Evolutionary conservation across 164 flowering plant genomes (phyloP).

Genomic region (Piper betle): DNA sequence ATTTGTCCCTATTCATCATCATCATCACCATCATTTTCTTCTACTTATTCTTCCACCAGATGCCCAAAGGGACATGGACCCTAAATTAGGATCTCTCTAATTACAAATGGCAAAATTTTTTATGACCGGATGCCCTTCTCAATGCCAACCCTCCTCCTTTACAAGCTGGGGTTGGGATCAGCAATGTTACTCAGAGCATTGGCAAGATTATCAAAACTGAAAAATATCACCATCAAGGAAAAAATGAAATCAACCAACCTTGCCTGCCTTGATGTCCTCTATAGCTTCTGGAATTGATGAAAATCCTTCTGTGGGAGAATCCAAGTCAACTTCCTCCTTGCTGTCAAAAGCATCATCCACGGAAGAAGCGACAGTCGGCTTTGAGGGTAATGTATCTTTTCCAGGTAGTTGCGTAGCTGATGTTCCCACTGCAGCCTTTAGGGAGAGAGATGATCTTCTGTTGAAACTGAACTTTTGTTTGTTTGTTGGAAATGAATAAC

Average conservation of each 20-base stretch:
- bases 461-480: background rate
- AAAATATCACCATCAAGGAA: background rate
- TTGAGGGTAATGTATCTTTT: background rate
- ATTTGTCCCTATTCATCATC: no score
- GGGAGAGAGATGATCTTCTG: slow-evolving; percentile 1
- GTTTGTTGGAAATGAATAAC: background rate
- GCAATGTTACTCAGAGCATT: background rate
- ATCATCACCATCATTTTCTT: no score
- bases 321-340: slow-evolving; percentile 55
- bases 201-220: background rate
- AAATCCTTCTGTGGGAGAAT: slow-evolving; percentile 69
- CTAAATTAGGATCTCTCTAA: no score
- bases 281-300: slow-evolving; percentile 85
- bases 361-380: slow-evolving; percentile 10
- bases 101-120: no score
- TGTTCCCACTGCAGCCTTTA: background rate
- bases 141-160: no score
- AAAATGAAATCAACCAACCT: slow-evolving; percentile 36
- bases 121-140: no score
- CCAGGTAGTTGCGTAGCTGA: slow-evolving; percentile 1
- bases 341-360: slow-evolving; percentile 27
- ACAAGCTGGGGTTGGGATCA: background rate
- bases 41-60: no score
- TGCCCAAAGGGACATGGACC: no score
- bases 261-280: slow-evolving; percentile 84